phyloP scores from a whole-genome alignment of 192 early-diverging fungal genomes.

The Linnemannia schmuckeri region DNA sequence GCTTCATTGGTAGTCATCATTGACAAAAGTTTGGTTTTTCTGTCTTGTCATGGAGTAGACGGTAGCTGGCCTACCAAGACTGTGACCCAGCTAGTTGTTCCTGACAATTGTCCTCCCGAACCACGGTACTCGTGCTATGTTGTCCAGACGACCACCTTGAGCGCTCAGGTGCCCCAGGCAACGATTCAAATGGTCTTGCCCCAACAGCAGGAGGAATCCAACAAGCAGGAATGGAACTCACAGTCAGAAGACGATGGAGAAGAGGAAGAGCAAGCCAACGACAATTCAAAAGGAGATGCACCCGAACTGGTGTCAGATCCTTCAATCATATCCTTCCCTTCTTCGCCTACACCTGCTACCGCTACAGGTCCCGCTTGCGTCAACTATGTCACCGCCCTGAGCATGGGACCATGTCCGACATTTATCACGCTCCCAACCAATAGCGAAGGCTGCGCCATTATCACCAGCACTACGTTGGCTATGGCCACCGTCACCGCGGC shows the following conservation, averaged over 20 bases:
- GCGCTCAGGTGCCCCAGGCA: slow-evolving; percentile 2
- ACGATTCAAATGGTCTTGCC: slow-evolving; percentile 27
- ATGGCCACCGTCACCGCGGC: slow-evolving; percentile 13
- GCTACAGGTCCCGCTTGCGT: background rate
- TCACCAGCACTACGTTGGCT: slow-evolving; percentile 12
- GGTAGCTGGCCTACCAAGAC: slow-evolving; percentile 25
- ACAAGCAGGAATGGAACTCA: background rate
- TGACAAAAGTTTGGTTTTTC: too few relatives aligned
- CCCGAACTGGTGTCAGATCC: background rate
- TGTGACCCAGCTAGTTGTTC: background rate
- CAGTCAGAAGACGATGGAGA: background rate
- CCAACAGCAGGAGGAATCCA: background rate
- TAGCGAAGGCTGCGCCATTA: slow-evolving; percentile 20
- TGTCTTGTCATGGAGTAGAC: background rate
- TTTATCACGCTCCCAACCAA: background rate
- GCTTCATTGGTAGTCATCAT: too few relatives aligned
- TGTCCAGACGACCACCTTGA: background rate
- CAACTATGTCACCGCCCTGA: slow-evolving; percentile 1
- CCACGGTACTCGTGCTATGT: slow-evolving; percentile 29
- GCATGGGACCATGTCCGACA: slow-evolving; percentile 19
- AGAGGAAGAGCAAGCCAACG: too few relatives aligned
- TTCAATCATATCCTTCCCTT: background rate
- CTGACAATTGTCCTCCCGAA: slow-evolving; percentile 16
- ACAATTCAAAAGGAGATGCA: background rate
- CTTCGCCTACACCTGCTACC: too few relatives aligned